A percentile compares a stretch with the other conserved stretches of the same genome.
Conservation (phyloP, 768 basidiomycete species). For the Boletus rubroflammeus region DNA sequence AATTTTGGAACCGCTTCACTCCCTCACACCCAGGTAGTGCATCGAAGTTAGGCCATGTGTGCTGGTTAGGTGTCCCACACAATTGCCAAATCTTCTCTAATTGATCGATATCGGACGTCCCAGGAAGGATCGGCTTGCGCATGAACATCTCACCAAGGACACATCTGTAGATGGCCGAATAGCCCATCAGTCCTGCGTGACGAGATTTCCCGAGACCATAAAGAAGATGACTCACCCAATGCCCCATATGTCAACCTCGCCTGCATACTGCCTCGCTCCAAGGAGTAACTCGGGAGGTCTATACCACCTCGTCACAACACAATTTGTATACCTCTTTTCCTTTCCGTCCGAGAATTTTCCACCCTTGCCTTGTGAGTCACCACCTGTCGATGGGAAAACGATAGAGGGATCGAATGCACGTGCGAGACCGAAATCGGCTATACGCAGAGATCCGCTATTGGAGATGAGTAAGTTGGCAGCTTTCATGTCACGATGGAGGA, state of each 20-base stretch:
- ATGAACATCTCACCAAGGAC: constrained; percentile 97
- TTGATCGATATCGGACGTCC: constrained; percentile 88
- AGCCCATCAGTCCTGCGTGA: background rate
- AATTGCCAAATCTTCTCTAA: constrained; percentile 83
- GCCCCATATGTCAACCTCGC: constrained; percentile 97
- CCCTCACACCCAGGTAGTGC: constrained; percentile 76
- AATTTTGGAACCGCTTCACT: constrained; percentile 56
- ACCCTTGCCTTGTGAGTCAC: constrained; percentile 19
- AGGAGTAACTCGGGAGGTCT: constrained; percentile 89
- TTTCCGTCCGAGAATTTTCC: constrained; percentile 40
- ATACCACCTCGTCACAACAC: constrained; percentile 94
- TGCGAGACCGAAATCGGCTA: constrained; percentile 97
- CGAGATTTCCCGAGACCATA: background rate
- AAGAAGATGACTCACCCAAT: constrained; percentile 62
- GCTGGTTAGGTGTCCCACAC: constrained; percentile 86
- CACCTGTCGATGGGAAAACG: constrained; percentile 28
- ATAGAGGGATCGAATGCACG: constrained; percentile 64
- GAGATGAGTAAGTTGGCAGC: constrained; percentile 95
- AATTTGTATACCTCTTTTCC: constrained; percentile 86
- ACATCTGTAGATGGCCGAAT: constrained; percentile 49
- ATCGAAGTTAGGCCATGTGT: constrained; percentile 77
- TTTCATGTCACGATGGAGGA: constrained; percentile 98
- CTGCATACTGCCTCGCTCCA: constrained; percentile 85
- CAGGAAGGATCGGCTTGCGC: constrained; percentile 81
- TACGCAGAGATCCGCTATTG: constrained; percentile 76